Conservation (phyloP, 176 grass and related monocot genomes). For the Tuctoria greenei region DNA sequence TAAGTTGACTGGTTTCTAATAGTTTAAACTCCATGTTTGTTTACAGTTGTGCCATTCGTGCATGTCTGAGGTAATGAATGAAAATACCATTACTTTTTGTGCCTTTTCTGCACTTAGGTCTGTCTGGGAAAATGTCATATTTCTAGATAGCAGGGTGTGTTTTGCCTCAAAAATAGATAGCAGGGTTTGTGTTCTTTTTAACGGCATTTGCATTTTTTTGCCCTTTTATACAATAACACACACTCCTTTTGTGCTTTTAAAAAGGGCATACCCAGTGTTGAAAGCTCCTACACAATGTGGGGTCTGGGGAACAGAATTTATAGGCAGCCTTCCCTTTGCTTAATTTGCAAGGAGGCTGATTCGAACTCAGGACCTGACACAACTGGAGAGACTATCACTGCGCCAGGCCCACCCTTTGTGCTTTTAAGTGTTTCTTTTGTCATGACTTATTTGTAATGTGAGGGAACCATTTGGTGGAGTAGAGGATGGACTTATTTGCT, state of each 20-base stretch:
- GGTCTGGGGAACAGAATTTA: too few relatives aligned
- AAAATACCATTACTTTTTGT: not conserved
- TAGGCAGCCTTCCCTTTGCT: too few relatives aligned
- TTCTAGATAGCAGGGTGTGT: not conserved
- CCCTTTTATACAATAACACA: not conserved
- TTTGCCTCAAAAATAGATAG: too few relatives aligned
- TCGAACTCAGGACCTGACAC: too few relatives aligned
- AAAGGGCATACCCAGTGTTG: too few relatives aligned
- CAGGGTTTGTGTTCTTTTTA: not conserved
- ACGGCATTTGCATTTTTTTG: not conserved
- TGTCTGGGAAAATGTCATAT: not conserved
- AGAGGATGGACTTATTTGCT: not conserved
- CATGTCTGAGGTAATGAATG: conserved; percentile 7
- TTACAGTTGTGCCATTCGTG: not conserved
- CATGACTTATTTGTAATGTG: not conserved
- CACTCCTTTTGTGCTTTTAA: not conserved
- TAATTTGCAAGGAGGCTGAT: too few relatives aligned
- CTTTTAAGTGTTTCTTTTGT: not conserved
- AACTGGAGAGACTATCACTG: too few relatives aligned
- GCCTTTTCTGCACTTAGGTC: not conserved
- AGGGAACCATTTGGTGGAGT: not conserved
- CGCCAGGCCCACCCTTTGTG: too few relatives aligned
- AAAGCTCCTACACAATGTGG: too few relatives aligned
- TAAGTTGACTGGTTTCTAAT: not conserved
- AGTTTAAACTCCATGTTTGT: not conserved